phyloP scores from a whole-genome alignment of 345 rosid species.

The Brassica carinata region DNA sequence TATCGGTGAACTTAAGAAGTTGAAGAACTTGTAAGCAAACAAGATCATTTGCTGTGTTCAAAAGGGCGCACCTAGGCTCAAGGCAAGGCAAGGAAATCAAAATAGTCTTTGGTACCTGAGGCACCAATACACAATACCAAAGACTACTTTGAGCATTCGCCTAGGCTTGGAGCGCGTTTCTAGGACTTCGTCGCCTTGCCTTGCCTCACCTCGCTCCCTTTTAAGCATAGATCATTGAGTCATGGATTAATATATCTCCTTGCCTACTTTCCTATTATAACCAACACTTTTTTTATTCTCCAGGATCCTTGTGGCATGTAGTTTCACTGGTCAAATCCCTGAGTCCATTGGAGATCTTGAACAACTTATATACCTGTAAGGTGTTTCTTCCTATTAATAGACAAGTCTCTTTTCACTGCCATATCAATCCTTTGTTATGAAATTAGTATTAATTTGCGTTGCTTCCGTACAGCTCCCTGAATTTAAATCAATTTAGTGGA shows the following conservation, averaged over 20 bases:
- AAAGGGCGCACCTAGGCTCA: neutral
- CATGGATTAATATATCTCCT: neutral
- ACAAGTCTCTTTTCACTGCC: neutral
- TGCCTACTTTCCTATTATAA: neutral
- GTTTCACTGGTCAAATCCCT: conserved; percentile 73
- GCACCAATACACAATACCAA: neutral
- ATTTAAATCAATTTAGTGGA: conserved; percentile 72
- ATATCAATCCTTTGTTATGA: neutral
- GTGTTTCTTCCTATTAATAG: neutral
- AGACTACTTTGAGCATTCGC: neutral
- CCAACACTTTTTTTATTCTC: conserved; percentile 9
- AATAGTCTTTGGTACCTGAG: no score
- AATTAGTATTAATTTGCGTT: conserved; percentile 6
- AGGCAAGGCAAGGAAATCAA: neutral
- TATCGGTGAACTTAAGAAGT: conserved; percentile 61
- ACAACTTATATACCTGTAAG: conserved; percentile 60
- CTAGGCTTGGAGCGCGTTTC: neutral
- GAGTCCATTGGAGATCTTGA: conserved; percentile 60
- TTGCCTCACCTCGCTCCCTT: conserved; percentile 31
- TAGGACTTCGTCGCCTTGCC: neutral
- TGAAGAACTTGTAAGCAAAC: conserved; percentile 67
- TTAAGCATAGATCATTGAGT: conserved; percentile 48
- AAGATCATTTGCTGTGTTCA: neutral
- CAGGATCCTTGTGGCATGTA: conserved; percentile 78
- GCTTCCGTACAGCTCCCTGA: conserved; percentile 62